Conservation (phyloP, 2,329 filamentous ascomycete species). For the Calonectria montana region DNA sequence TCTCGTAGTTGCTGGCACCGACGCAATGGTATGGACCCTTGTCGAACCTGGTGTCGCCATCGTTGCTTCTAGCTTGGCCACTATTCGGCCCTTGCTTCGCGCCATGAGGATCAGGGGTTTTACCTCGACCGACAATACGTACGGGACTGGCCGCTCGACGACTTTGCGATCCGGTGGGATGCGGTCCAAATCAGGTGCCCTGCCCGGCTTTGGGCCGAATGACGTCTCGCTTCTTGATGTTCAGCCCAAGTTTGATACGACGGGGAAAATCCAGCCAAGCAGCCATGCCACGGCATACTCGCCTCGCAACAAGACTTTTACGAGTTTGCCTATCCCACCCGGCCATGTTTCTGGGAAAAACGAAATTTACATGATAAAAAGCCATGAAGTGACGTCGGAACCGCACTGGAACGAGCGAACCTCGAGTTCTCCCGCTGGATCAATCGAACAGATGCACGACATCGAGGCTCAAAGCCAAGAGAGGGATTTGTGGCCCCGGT, state of each 20-base stretch:
- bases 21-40: conserved; percentile 68
- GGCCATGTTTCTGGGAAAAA: conserved; percentile 43
- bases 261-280: conserved; percentile 7
- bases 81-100: conserved; percentile 65
- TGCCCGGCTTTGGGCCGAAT: conserved; percentile 46
- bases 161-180: conserved; percentile 38
- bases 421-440: conserved; percentile 32
- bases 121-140: conserved; percentile 52
- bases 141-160: conserved; percentile 44
- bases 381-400: conserved; percentile 38
- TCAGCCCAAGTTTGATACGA: conserved; percentile 26
- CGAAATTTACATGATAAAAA: conserved; percentile 52
- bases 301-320: conserved; percentile 32
- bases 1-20: conserved; percentile 57
- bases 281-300: conserved; percentile 34
- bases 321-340: conserved; percentile 24
- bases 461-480: conserved; percentile 48
- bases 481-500: conserved; percentile 29
- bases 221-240: conserved; percentile 51
- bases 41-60: conserved; percentile 68
- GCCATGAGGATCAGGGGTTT: conserved; percentile 61
- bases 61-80: conserved; percentile 64
- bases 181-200: conserved; percentile 26
- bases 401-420: conserved; percentile 35
- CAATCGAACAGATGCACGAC: conserved; percentile 45